phyloP scores from a whole-genome alignment of 2,329 filamentous ascomycete species.

The Monosporascus sp. region DNA sequence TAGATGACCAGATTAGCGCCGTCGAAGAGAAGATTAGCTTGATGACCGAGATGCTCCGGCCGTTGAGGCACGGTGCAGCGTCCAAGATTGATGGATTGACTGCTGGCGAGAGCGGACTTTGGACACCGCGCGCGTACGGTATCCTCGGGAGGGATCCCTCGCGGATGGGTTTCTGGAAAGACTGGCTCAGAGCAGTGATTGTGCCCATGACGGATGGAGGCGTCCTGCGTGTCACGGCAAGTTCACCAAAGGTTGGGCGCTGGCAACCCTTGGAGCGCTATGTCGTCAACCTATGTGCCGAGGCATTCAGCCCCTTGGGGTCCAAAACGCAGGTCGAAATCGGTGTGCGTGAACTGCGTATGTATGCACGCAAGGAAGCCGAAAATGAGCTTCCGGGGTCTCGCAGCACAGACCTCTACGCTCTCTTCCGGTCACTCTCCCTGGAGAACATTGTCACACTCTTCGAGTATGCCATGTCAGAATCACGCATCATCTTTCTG shows the following conservation, averaged over 20 bases:
- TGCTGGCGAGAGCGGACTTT: constrained; percentile 90
- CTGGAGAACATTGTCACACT: constrained; percentile 88
- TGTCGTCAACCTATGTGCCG: constrained; percentile 92
- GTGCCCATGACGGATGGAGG: constrained; percentile 92
- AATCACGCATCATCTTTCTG: constrained; percentile 92
- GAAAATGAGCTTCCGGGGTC: constrained; percentile 89
- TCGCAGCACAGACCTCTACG: constrained; percentile 86
- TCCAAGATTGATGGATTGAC: constrained; percentile 97
- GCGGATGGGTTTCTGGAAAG: constrained; percentile 93
- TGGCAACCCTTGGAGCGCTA: constrained; percentile 98
- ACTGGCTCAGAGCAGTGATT: constrained; percentile 91
- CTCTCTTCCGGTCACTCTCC: constrained; percentile 82
- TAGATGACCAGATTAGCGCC: constrained; percentile 91
- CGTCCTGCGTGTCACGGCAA: constrained; percentile 76
- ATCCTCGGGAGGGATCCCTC: constrained; percentile 80
- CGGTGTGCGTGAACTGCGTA: constrained; percentile 77
- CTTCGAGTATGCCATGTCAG: constrained; percentile 87
- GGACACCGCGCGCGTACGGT: constrained; percentile 91
- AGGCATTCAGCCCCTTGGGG: constrained; percentile 84
- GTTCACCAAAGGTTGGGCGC: constrained; percentile 82
- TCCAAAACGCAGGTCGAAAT: constrained; percentile 96
- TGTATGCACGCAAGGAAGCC: constrained; percentile 92
- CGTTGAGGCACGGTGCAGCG: constrained; percentile 87
- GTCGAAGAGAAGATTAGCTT: constrained; percentile 96
- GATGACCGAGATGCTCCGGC: constrained; percentile 93